Evolutionary conservation across 2,329 filamentous ascomycete genomes (phyloP).

Genomic region (Mariannaea elegans): DNA sequence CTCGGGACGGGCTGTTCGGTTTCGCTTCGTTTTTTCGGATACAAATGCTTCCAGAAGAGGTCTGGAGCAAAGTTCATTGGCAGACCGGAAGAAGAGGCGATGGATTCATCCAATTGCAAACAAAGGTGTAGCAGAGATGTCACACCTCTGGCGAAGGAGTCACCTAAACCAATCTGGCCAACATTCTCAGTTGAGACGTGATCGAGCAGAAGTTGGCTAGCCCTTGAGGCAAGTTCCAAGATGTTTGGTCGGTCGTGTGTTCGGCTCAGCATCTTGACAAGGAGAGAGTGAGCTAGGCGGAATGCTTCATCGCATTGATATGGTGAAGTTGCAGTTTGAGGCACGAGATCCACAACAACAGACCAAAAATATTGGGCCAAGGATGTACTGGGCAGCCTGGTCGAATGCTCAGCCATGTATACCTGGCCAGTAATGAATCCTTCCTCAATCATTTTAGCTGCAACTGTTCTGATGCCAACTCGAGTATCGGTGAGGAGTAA

Average conservation of each 20-base stretch:
- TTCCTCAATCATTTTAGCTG: slow-evolving; percentile 46
- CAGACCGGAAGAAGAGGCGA: slow-evolving; percentile 34
- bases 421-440: slow-evolving; percentile 21
- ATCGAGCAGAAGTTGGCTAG: slow-evolving; percentile 47
- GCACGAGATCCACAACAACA: slow-evolving; percentile 46
- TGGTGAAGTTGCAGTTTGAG: slow-evolving; percentile 42
- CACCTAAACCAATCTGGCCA: slow-evolving; percentile 38
- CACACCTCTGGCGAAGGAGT: slow-evolving; percentile 43
- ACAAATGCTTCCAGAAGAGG: slow-evolving; percentile 72
- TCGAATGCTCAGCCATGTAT: neutral
- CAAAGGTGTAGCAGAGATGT: slow-evolving; percentile 43
- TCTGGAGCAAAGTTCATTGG: slow-evolving; percentile 45
- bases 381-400: neutral
- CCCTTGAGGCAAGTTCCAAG: slow-evolving; percentile 40
- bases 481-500: slow-evolving; percentile 43
- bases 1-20: slow-evolving; percentile 45
- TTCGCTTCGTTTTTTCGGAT: slow-evolving; percentile 60
- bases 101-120: slow-evolving; percentile 40
- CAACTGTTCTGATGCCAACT: slow-evolving; percentile 40
- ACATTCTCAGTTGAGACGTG: slow-evolving; percentile 52
- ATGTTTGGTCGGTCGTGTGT: slow-evolving; percentile 44
- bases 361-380: slow-evolving; percentile 43
- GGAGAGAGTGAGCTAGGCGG: slow-evolving; percentile 50
- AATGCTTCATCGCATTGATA: slow-evolving; percentile 58
- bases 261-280: slow-evolving; percentile 45